Base-by-base conservation (phyloP, 441 rosid species). In the Eutrema salsugineum region DNA sequence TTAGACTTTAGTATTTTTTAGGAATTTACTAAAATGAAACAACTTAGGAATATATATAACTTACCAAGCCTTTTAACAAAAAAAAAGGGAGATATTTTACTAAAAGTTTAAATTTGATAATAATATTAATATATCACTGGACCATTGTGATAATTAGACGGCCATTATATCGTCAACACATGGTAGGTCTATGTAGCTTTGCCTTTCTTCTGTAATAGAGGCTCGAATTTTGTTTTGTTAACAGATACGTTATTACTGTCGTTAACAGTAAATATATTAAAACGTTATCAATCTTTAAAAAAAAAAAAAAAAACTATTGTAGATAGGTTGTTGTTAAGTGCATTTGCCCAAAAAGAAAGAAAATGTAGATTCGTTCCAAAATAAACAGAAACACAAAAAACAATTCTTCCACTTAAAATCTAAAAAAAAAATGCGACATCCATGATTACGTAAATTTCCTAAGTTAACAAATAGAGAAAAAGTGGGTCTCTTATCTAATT, bases 401-500 rank as follows among this genome's bases (percentile, higher is more conserved):
- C 0, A 38, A 36, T 9, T 2, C 11, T 36, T 8, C 12, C 14
- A 51, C 15, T 15, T 28, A 2, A 28, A 28, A 54, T 12, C n/a
- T n/a, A n/a, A n/a, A n/a, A n/a, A n/a, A n/a, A n/a, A n/a, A n/a
- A n/a, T n/a, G n/a, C n/a, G n/a, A n/a, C n/a, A n/a, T n/a, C n/a
- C n/a, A n/a, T n/a, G n/a, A n/a, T 67, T 54, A 42, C 14, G 71
- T 54, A 43, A 17, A 28, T 16, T 16, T 8, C 1, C 55, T 50
- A 50, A 22, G 55, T 50, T 50, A 40, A 53, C 51, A 24, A 66
- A 40, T 5, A 66, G 27, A 51, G 3, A 39, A 39, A 24, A 51
- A 48, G 50, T 8, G 72, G 63, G 63, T 43, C 56, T 35, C 33
- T 44, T 68, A 56, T 68, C 71, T 11, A 39, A 7, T 33, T 35